Conservation (phyloP, 176 grass and related monocot genomes). For the Phyllostachys edulis region DNA sequence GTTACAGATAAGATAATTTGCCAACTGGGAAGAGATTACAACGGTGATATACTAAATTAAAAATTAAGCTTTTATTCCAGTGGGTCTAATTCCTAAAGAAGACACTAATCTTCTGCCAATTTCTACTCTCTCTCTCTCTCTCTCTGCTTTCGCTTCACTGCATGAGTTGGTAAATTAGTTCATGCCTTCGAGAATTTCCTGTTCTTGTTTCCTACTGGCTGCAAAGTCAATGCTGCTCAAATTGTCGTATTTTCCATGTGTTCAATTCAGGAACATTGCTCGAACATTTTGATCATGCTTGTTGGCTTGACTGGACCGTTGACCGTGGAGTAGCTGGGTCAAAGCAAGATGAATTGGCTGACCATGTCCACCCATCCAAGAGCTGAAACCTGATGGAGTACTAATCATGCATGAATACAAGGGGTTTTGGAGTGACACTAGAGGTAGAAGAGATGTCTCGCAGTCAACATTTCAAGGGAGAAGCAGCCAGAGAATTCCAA, state of each 20-base stretch:
- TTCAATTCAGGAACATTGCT: not conserved
- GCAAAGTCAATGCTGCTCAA: not conserved
- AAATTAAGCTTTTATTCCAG: not conserved
- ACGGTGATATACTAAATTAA: not conserved
- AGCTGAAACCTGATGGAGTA: not conserved
- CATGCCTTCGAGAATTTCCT: not conserved
- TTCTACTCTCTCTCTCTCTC: too few species aligned
- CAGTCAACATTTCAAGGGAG: not conserved
- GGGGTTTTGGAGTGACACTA: too few species aligned
- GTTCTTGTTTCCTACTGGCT: not conserved
- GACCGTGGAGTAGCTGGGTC: not conserved
- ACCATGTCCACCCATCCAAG: not conserved
- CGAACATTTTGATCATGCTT: not conserved
- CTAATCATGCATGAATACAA: not conserved
- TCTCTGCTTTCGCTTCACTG: not conserved
- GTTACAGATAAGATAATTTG: not conserved
- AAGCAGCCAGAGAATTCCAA: conserved; percentile 7
- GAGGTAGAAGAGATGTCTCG: not conserved
- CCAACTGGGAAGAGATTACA: not conserved
- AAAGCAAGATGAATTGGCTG: not conserved
- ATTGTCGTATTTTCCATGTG: not conserved
- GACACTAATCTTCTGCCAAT: not conserved
- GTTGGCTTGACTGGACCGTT: conserved; percentile 29
- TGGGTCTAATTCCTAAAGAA: not conserved
- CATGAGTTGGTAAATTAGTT: not conserved